A percentile compares a stretch with the other conserved stretches of the same genome.
phyloP scores from a whole-genome alignment of 345 rosid genomes.

The Hibiscus tridactylites region DNA sequence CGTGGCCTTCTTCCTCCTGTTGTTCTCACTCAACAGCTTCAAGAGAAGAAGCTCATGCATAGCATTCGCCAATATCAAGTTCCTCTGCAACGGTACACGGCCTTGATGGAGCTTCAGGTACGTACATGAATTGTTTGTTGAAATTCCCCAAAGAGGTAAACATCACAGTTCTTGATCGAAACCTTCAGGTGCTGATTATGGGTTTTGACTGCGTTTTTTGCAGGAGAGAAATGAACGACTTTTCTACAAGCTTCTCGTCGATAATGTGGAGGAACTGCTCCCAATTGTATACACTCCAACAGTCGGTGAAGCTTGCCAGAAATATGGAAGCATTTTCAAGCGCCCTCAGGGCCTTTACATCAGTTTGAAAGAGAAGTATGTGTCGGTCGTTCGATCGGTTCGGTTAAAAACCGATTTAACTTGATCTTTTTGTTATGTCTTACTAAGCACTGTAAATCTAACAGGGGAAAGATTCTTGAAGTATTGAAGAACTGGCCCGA shows the following conservation, averaged over 20 bases:
- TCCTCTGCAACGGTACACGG: constrained; percentile 83
- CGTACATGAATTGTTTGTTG: not conserved
- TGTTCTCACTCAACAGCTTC: constrained; percentile 65
- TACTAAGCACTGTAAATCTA: constrained; percentile 3
- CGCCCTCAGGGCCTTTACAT: constrained; percentile 94
- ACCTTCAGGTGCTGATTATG: not conserved
- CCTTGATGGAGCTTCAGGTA: constrained; percentile 98
- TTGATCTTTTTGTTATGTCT: not conserved
- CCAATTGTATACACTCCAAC: constrained; percentile 96
- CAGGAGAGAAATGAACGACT: constrained; percentile 94
- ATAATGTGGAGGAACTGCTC: constrained; percentile 85
- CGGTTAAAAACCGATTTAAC: no score
- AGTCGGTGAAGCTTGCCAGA: constrained; percentile 97
- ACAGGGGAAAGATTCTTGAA: constrained; percentile 91
- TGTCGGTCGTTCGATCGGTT: not conserved
- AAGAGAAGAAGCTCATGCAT: constrained; percentile 73
- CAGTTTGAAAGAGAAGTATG: constrained; percentile 92
- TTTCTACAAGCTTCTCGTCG: constrained; percentile 88
- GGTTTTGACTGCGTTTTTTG: not conserved
- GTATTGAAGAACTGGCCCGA: constrained; percentile 95
- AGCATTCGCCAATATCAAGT: constrained; percentile 73
- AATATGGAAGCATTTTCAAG: constrained; percentile 89
- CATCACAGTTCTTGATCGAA: not conserved
- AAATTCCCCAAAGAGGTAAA: not conserved
- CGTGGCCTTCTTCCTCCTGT: constrained; percentile 92